Percentiles rank a stretch among this genome's conserved stretches.
These are phyloP conservation scores for Pseudozyma sp. DNA, from an alignment of 1,284 basidiomycete species.

Conservation along the genomic window DNA sequence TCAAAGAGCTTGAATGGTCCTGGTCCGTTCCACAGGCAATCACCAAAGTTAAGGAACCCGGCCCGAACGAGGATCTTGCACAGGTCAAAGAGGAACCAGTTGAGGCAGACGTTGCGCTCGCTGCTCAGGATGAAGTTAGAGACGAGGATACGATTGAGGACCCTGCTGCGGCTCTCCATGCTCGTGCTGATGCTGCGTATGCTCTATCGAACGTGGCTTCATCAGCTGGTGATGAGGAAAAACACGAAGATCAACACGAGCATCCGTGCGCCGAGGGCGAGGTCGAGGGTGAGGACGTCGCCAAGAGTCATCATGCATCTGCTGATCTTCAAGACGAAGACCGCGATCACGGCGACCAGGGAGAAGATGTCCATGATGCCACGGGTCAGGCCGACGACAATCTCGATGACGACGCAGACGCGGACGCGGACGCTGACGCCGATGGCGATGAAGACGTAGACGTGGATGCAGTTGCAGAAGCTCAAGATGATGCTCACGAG, in stretches of 20 bases:
- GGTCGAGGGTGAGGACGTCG: neutral
- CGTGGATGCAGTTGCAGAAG: constrained; percentile 1
- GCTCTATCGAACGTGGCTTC: neutral
- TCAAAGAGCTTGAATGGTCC: constrained; percentile 54
- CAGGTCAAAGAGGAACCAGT: constrained; percentile 3
- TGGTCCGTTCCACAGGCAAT: constrained; percentile 34
- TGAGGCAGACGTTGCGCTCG: neutral
- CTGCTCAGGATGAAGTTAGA: neutral
- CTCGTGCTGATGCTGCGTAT: neutral
- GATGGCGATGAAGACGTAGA: constrained; percentile 12
- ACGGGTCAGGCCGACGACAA: constrained; percentile 11
- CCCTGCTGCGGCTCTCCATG: neutral
- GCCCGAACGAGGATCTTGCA: neutral
- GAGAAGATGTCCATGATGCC: constrained; percentile 9
- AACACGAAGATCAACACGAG: constrained; percentile 4
- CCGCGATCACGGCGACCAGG: constrained; percentile 25
- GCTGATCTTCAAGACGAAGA: constrained; percentile 10
- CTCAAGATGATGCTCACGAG: constrained; percentile 8
- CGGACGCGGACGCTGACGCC: constrained; percentile 17
- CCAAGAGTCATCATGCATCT: neutral
- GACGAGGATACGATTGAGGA: neutral
- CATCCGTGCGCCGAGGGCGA: neutral
- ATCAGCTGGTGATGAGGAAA: neutral
- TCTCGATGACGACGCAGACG: constrained; percentile 16
- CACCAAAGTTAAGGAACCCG: neutral